Percentiles rank a stretch among this genome's conserved stretches.
Evolutionary conservation across 164 flowering plant genomes (phyloP).

Genomic region (Santalum album): DNA sequence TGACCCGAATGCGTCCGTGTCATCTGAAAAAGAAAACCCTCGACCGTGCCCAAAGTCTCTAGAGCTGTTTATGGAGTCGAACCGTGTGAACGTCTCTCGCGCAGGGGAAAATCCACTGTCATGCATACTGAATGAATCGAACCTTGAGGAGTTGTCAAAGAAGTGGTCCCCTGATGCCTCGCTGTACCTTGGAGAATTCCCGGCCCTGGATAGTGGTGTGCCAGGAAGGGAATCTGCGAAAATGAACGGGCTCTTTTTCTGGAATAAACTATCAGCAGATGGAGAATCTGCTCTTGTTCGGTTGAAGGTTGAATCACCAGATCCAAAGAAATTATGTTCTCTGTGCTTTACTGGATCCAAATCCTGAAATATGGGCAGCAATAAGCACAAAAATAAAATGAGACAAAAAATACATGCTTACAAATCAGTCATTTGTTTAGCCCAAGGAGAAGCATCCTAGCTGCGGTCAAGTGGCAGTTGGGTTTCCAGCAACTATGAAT

Average conservation of each 20-base stretch:
- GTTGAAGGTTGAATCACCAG: slow-evolving; percentile 42
- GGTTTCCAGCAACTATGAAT: too few relatives aligned
- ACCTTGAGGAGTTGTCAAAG: slow-evolving; percentile 44
- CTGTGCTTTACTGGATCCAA: slow-evolving; percentile 35
- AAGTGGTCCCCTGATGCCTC: slow-evolving; percentile 42
- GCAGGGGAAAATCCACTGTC: slow-evolving; percentile 2
- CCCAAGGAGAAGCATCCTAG: too few relatives aligned
- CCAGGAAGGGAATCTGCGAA: slow-evolving; percentile 80
- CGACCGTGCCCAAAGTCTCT: slow-evolving; percentile 25
- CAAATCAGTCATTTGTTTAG: too few relatives aligned
- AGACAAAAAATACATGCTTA: background rate
- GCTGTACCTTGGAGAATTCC: slow-evolving; percentile 52
- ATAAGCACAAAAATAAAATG: background rate
- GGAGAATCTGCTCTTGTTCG: slow-evolving; percentile 64
- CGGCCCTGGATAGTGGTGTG: slow-evolving; percentile 59
- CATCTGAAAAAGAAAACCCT: slow-evolving; percentile 67
- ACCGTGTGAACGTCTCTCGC: slow-evolving; percentile 18
- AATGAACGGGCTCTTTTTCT: slow-evolving; percentile 44
- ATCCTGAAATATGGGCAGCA: slow-evolving; percentile 30
- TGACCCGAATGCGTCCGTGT: slow-evolving; percentile 77
- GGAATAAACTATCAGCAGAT: slow-evolving; percentile 29
- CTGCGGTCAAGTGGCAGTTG: too few relatives aligned
- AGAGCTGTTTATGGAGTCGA: slow-evolving; percentile 55
- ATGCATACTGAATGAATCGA: slow-evolving; percentile 13
- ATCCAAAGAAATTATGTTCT: slow-evolving; percentile 50